A percentile compares a stretch with the other conserved stretches of the same genome.
phyloP scores from a whole-genome alignment of 768 basidiomycete species.

The Mrakia gelida region DNA sequence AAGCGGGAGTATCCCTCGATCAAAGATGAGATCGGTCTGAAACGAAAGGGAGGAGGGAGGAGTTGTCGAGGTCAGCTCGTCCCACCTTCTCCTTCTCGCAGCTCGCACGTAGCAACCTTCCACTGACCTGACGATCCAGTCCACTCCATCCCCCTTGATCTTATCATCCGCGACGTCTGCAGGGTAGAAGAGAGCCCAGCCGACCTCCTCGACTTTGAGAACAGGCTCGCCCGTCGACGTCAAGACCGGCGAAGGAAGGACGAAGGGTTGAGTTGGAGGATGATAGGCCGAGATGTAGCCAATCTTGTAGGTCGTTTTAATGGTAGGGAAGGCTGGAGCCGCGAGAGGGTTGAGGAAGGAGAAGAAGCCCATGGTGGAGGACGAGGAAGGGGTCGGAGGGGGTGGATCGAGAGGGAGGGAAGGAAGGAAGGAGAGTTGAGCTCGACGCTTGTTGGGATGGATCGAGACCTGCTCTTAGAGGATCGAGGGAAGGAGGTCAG shows the following conservation, averaged over 20 bases:
- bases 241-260: background rate
- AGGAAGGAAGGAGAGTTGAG: constrained; percentile 7
- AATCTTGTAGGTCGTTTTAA: background rate
- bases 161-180: constrained; percentile 44
- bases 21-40: constrained; percentile 47
- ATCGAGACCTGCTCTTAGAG: background rate
- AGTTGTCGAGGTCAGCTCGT: background rate
- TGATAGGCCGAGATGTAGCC: constrained; percentile 22
- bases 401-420: background rate
- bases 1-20: constrained; percentile 56
- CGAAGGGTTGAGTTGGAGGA: constrained; percentile 4
- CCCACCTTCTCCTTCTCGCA: background rate
- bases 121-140: constrained; percentile 59
- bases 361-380: background rate
- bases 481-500: background rate
- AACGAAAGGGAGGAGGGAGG: background rate
- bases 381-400: background rate
- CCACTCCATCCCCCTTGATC: constrained; percentile 47
- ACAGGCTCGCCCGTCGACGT: constrained; percentile 45
- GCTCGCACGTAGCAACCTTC: background rate
- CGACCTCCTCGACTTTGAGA: constrained; percentile 58
- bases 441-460: background rate
- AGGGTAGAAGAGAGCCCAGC: constrained; percentile 65
- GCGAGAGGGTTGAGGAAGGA: constrained; percentile 24
- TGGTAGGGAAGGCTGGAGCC: constrained; percentile 15